Conservation (phyloP, 2,329 filamentous ascomycete species). For the Orbilia quercus region DNA sequence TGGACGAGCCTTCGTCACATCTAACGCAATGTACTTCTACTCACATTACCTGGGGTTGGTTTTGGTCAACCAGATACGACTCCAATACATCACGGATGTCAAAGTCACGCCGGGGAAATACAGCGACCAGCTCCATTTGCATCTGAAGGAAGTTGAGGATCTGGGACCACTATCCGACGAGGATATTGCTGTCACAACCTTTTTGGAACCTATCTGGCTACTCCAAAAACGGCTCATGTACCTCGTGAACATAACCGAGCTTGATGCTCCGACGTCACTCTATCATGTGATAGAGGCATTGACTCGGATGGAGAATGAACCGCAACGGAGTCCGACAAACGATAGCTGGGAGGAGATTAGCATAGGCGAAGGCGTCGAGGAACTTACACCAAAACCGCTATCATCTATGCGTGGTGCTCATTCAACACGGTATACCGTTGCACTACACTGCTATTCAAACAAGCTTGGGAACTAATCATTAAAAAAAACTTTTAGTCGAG, state of each 20-base stretch:
- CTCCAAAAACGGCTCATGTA: slow-evolving; percentile 86
- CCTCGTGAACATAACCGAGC: slow-evolving; percentile 71
- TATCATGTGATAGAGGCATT: slow-evolving; percentile 78
- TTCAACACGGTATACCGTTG: slow-evolving; percentile 56
- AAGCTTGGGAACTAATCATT: slow-evolving; percentile 2
- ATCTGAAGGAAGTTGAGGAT: slow-evolving; percentile 63
- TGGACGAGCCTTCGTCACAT: slow-evolving; percentile 87
- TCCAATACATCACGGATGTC: slow-evolving; percentile 85
- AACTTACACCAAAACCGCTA: slow-evolving; percentile 6
- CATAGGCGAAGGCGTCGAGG: slow-evolving; percentile 61
- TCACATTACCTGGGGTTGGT: slow-evolving; percentile 93
- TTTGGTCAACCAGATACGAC: slow-evolving; percentile 79
- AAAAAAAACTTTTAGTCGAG: slow-evolving; percentile 14
- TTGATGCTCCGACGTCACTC: slow-evolving; percentile 73
- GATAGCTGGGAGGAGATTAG: slow-evolving; percentile 91
- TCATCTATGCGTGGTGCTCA: not conserved
- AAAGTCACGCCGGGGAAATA: slow-evolving; percentile 89
- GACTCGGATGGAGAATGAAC: slow-evolving; percentile 76
- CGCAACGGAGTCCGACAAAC: slow-evolving; percentile 75
- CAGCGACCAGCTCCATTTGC: slow-evolving; percentile 91
- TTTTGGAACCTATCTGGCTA: slow-evolving; percentile 85
- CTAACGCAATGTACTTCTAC: slow-evolving; percentile 92
- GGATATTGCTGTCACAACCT: slow-evolving; percentile 88
- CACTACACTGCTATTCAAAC: not conserved
- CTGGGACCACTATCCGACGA: slow-evolving; percentile 71